These are phyloP conservation scores for Rasamsonia emersonii DNA, from an alignment of 2,329 filamentous ascomycete genomes.

Conservation along the genomic window DNA sequence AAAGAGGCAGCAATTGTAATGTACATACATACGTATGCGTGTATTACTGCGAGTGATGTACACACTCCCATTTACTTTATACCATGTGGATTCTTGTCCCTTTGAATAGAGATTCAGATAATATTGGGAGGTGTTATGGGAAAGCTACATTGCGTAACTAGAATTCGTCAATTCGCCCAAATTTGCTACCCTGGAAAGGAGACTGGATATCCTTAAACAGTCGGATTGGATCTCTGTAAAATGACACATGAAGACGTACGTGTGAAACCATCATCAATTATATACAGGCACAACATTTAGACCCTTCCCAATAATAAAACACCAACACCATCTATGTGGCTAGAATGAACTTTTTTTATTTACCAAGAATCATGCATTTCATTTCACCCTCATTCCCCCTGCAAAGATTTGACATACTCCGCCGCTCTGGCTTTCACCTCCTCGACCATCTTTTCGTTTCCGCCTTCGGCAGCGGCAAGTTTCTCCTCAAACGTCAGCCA, in stretches of 20 bases:
- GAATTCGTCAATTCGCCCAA: no score
- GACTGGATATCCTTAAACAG: background rate
- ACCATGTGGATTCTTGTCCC: no score
- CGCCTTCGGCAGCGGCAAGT: conserved; percentile 38
- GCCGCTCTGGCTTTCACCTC: conserved; percentile 61
- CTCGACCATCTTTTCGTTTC: conserved; percentile 61
- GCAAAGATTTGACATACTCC: conserved; percentile 54
- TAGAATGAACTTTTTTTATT: conserved; percentile 10
- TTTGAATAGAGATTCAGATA: no score
- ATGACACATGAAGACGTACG: no score
- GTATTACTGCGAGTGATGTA: no score
- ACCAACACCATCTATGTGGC: conserved; percentile 7
- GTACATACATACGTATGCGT: background rate
- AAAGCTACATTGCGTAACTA: no score
- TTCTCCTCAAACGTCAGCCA: conserved; percentile 86
- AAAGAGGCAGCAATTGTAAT: conserved; percentile 24
- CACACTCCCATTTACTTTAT: no score
- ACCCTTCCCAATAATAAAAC: conserved; percentile 3
- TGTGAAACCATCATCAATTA: conserved; percentile 1
- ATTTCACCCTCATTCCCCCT: conserved; percentile 16
- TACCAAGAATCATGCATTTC: conserved; percentile 9
- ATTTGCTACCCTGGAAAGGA: no score
- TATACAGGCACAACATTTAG: conserved; percentile 1
- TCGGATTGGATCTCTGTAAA: background rate
- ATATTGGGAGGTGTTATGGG: no score